Conservation (phyloP, 2,329 filamentous ascomycete species). For the Fusarium lyarnte region DNA sequence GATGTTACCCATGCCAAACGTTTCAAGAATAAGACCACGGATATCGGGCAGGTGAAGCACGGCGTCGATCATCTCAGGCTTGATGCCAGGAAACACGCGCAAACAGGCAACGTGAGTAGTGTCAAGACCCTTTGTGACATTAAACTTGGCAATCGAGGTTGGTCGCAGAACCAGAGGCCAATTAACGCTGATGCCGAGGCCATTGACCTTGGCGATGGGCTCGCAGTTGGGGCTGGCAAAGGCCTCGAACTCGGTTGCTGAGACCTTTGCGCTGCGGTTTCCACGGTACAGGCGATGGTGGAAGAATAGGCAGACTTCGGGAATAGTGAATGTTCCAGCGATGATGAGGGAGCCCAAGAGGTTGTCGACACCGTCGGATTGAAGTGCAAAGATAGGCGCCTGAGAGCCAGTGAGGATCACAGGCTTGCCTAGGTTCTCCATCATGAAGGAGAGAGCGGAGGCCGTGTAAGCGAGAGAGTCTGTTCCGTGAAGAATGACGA, state of each 20-base stretch:
- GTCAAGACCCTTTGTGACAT: constrained; percentile 78
- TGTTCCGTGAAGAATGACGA: constrained; percentile 90
- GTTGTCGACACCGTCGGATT: constrained; percentile 92
- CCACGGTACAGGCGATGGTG: constrained; percentile 90
- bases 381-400: constrained; percentile 88
- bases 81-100: constrained; percentile 91
- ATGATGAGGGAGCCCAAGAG: constrained; percentile 88
- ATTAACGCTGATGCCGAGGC: constrained; percentile 80
- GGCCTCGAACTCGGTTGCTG: constrained; percentile 84
- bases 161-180: constrained; percentile 82
- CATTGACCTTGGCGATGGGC: constrained; percentile 83
- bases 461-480: constrained; percentile 91
- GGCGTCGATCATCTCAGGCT: constrained; percentile 90
- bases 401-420: constrained; percentile 86
- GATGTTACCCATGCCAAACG: constrained; percentile 92
- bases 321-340: constrained; percentile 90
- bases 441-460: constrained; percentile 92
- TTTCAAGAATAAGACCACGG: constrained; percentile 85
- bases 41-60: constrained; percentile 81
- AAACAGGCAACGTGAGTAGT: constrained; percentile 91
- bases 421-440: constrained; percentile 89
- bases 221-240: constrained; percentile 90
- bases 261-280: constrained; percentile 88
- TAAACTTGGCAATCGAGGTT: constrained; percentile 77
- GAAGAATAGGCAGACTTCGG: constrained; percentile 94